Evolutionary conservation across 1,284 basidiomycete species (phyloP).

Genomic region (Ganoderma boninense): DNA sequence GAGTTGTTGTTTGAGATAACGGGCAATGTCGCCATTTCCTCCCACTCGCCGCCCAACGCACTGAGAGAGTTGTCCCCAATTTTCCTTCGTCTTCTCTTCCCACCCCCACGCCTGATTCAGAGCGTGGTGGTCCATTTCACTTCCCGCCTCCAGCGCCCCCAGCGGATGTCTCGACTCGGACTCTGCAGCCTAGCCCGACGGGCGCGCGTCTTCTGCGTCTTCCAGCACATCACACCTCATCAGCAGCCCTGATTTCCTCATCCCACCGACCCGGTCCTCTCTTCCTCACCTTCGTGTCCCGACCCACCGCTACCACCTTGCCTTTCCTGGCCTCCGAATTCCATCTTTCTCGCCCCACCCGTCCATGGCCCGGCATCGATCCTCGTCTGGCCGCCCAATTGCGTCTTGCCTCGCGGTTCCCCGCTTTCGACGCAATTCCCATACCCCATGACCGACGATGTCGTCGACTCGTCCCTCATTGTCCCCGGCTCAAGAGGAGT

Average conservation of each 20-base stretch:
- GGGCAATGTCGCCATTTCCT: conserved; percentile 29
- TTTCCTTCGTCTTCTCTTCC: conserved; percentile 17
- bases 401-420: conserved; percentile 28
- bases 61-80: conserved; percentile 12
- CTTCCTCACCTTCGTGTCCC: conserved; percentile 1
- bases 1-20: conserved; percentile 23
- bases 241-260: conserved; percentile 18
- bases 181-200: conserved; percentile 8
- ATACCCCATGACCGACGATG: conserved; percentile 21
- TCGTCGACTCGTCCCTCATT: background rate
- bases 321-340: conserved; percentile 21
- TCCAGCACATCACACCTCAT: conserved; percentile 13
- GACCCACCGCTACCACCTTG: conserved; percentile 16
- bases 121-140: background rate
- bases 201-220: conserved; percentile 5
- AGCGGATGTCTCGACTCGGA: conserved; percentile 10
- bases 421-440: conserved; percentile 19
- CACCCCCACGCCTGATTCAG: conserved; percentile 3
- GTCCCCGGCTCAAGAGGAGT: conserved; percentile 13
- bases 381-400: conserved; percentile 19
- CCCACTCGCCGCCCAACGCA: conserved; percentile 10
- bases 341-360: conserved; percentile 24
- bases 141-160: conserved; percentile 8
- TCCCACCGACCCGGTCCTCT: conserved; percentile 18
- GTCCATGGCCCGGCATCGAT: conserved; percentile 21